Conservation (phyloP, 176 grass and related monocot species). For the Carex kokanica region DNA sequence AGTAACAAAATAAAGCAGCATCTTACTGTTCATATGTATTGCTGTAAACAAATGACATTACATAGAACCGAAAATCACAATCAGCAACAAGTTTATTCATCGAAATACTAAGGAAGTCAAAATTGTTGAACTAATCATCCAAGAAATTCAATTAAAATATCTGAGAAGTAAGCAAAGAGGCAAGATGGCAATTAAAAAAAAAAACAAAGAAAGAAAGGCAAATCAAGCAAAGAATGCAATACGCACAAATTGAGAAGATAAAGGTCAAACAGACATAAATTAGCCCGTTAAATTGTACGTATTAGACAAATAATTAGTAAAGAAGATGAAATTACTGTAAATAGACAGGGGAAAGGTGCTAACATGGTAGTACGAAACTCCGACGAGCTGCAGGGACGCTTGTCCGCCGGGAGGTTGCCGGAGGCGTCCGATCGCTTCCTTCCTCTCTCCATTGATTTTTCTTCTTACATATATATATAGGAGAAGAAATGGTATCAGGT, state of each 20-base stretch:
- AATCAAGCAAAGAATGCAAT: background rate
- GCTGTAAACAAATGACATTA: background rate
- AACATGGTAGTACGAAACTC: slow-evolving; percentile 26
- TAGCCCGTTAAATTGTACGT: background rate
- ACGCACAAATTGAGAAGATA: background rate
- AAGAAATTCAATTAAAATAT: background rate
- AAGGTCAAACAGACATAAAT: background rate
- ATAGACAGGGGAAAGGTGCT: background rate
- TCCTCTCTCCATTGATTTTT: slow-evolving; percentile 73
- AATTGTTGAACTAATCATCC: slow-evolving; percentile 17
- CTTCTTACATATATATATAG: background rate
- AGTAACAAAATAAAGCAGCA: slow-evolving; percentile 4
- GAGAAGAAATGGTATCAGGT: slow-evolving; percentile 9
- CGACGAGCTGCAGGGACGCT: slow-evolving; percentile 69
- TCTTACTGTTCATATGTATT: background rate
- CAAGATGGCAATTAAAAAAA: background rate
- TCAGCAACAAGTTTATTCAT: background rate
- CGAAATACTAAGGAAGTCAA: background rate
- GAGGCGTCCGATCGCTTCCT: slow-evolving; percentile 72
- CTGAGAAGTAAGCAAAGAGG: background rate
- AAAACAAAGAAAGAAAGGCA: background rate
- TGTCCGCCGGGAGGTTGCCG: slow-evolving; percentile 60
- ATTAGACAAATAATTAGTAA: background rate
- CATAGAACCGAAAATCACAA: background rate
- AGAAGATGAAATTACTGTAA: background rate